Evolutionary conservation across 2,329 filamentous ascomycete genomes (phyloP).

Genomic region (Neobulgaria alba): DNA sequence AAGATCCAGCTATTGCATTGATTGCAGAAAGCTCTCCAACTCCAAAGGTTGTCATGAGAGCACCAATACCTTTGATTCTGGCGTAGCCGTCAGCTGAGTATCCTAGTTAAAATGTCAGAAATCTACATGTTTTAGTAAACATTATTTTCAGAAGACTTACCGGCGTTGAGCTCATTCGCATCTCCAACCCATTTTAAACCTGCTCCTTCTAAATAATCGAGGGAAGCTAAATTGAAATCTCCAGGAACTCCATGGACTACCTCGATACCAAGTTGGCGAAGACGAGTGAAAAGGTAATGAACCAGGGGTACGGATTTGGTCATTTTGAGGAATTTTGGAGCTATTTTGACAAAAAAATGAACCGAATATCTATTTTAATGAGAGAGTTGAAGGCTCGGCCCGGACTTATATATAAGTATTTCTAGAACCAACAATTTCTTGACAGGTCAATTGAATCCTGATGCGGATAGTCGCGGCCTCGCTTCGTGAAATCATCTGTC

Average conservation of each 20-base stretch:
- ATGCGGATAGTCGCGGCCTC: not conserved
- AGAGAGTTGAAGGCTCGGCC: not conserved
- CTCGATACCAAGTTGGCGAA: slow-evolving; percentile 52
- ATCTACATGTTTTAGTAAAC: no score
- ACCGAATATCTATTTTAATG: not conserved
- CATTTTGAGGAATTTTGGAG: not conserved
- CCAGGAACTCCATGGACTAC: slow-evolving; percentile 59
- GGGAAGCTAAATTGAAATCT: slow-evolving; percentile 59
- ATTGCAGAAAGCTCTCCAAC: slow-evolving; percentile 62
- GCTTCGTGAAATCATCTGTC: not conserved
- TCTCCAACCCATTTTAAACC: slow-evolving; percentile 43
- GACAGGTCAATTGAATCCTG: not conserved
- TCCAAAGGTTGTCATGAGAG: slow-evolving; percentile 65
- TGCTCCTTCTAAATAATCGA: slow-evolving; percentile 52
- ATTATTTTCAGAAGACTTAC: slow-evolving; percentile 1
- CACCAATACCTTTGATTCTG: slow-evolving; percentile 58
- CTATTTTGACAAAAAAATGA: not conserved
- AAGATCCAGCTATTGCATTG: slow-evolving; percentile 62
- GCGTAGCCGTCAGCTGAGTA: slow-evolving; percentile 76
- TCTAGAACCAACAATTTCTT: not conserved
- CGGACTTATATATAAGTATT: not conserved
- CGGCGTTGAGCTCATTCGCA: slow-evolving; percentile 10
- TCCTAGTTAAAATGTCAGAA: no score
- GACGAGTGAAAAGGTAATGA: slow-evolving; percentile 54
- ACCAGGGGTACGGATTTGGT: not conserved